Conservation (phyloP, 2,329 filamentous ascomycete species). For the Fusarium sp. region DNA sequence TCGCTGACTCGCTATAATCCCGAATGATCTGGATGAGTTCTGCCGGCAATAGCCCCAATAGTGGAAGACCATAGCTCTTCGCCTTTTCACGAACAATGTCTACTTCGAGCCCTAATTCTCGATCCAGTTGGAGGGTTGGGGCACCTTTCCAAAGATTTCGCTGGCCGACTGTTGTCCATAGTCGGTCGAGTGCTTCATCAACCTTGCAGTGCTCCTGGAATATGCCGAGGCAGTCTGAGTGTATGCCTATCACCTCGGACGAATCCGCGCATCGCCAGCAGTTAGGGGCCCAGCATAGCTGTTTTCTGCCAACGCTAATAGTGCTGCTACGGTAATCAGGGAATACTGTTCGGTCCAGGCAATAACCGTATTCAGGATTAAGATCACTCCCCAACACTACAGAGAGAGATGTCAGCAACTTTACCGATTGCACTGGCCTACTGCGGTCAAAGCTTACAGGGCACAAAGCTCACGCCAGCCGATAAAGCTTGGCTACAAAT, state of each 20-base stretch:
- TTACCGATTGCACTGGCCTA: fast-evolving
- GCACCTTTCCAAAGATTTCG: conserved; percentile 17
- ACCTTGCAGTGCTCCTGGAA: conserved; percentile 9
- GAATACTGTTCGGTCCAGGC: not conserved
- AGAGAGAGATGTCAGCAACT: not conserved
- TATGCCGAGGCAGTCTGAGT: conserved; percentile 3
- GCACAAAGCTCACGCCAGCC: not conserved
- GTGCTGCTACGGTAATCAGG: not conserved
- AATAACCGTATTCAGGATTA: not conserved
- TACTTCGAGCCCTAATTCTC: not conserved
- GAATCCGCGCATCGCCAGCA: conserved; percentile 9
- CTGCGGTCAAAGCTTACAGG: not conserved
- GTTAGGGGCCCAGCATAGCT: conserved; percentile 6
- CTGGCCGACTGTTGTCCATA: conserved; percentile 13
- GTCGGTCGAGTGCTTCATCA: not conserved
- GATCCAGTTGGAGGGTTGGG: conserved; percentile 11
- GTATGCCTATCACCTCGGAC: conserved; percentile 1
- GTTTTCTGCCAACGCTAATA: not conserved
- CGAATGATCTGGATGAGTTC: conserved; percentile 20
- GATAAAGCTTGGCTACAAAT: conserved; percentile 7
- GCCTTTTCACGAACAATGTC: conserved; percentile 22
- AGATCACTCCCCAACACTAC: not conserved
- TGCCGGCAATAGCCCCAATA: conserved; percentile 1
- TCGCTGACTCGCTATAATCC: conserved; percentile 8
- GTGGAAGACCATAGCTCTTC: not conserved